Evolutionary conservation across 1,284 basidiomycete species (phyloP).

Genomic region (Exsudoporus floridanus): DNA sequence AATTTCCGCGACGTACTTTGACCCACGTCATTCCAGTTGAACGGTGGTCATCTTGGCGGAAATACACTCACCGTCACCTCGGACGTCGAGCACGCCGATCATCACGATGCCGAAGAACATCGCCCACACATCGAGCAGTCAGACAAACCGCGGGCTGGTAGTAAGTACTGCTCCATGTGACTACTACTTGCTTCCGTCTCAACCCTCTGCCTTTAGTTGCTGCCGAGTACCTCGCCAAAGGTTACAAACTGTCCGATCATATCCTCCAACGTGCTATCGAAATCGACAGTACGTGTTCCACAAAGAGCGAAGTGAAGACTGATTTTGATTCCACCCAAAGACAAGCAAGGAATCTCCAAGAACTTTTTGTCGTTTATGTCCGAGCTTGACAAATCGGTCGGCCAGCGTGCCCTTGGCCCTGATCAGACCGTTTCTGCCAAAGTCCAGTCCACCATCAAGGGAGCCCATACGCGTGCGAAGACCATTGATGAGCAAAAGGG

Average conservation of each 20-base stretch:
- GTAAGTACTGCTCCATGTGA: conserved; percentile 41
- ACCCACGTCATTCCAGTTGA: conserved; percentile 47
- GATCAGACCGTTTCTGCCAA: conserved; percentile 76
- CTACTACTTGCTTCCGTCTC: background rate
- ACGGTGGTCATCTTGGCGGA: conserved; percentile 70
- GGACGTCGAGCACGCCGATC: conserved; percentile 54
- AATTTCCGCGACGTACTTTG: background rate
- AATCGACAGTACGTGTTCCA: conserved; percentile 62
- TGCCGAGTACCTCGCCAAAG: conserved; percentile 87
- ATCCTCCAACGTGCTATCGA: conserved; percentile 86
- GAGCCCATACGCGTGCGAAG: conserved; percentile 63
- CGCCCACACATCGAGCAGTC: conserved; percentile 60
- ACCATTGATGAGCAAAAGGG: conserved; percentile 82
- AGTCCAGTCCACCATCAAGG: conserved; percentile 60
- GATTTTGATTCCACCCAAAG: conserved; percentile 37
- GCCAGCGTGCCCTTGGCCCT: conserved; percentile 65
- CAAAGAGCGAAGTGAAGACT: background rate
- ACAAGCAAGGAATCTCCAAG: conserved; percentile 83
- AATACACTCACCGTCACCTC: conserved; percentile 61
- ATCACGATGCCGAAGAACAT: conserved; percentile 48
- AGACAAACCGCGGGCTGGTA: conserved; percentile 81
- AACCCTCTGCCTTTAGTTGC: conserved; percentile 51
- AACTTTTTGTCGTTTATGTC: conserved; percentile 81
- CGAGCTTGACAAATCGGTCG: conserved; percentile 66
- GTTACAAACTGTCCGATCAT: conserved; percentile 78